Evolutionary conservation across 2,329 filamentous ascomycete genomes (phyloP), one percentile per base, ranked within the genome.

Genomic region (Metarhizium sp.): DNA sequence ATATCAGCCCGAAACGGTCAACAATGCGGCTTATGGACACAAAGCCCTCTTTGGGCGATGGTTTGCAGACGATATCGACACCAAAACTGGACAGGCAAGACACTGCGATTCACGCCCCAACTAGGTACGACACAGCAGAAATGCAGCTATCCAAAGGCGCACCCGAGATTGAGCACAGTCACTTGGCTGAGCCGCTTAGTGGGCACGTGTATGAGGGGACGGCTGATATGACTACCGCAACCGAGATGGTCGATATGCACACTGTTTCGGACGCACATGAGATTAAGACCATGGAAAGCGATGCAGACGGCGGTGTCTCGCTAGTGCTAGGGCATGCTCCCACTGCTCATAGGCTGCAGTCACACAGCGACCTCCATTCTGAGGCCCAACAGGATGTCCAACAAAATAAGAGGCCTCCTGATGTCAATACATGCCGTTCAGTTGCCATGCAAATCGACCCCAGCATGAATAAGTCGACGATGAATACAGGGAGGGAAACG

Each of bases 31-130:
- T 29, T n/a, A 32, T 29, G 20, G 54, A 18, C 40, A 50, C 42
- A 51, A 58, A 52, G 11, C 40, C 50, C 32, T 61, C 58, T n/a
- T 54, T 61, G 13, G 52, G 50, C 47, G 47, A 58, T 48, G 56
- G 53, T 8, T 48, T 38, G 4, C 53, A 57, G 32, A 36, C 51
- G n/a, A 45, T 52, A 25, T 51, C 54, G 20, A 50, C 51, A 11
- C 20, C 53, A 18, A 52, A 40, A 34, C 38, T 55, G 32, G 16
- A 25, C 8, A 38, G 36, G 43, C 36, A 57, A 42, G 48, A 51
- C 13, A 52, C 50, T 11, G 55, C 48, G 2, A 20, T 57, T 7
- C 30, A 18, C 8, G 30, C 14, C 29, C 49, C 53, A 18, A 13
- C 16, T n/a, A 34, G 32, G 20, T 16, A 47, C 25, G 36, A 14